Evolutionary conservation across 179 eudicot genomes (phyloP).

Genomic region (Pouteria campechiana): DNA sequence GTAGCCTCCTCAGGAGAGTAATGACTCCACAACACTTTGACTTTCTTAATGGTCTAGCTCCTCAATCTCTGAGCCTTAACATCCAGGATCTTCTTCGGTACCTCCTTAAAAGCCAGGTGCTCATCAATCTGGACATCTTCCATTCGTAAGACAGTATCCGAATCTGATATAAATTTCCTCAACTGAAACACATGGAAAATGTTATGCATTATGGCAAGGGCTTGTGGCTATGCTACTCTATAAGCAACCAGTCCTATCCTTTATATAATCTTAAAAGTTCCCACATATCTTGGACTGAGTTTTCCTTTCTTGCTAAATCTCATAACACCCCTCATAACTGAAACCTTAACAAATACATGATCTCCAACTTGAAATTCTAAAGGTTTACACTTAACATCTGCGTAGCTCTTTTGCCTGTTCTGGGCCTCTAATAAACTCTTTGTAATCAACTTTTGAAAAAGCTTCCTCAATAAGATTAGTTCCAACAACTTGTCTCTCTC

Average conservation of each 20-base stretch:
- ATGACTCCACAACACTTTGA: constrained; percentile 4
- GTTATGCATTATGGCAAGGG: not conserved
- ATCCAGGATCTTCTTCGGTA: not conserved
- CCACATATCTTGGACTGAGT: constrained; percentile 4
- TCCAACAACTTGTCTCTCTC: not conserved
- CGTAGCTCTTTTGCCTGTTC: no score
- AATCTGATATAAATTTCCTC: not conserved
- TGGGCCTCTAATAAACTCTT: no score
- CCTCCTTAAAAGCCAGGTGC: not conserved
- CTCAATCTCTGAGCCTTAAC: not conserved
- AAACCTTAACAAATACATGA: not conserved
- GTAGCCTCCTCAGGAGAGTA: not conserved
- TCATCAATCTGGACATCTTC: not conserved
- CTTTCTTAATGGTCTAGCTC: not conserved
- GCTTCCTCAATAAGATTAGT: not conserved
- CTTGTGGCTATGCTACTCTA: not conserved
- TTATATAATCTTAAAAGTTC: constrained; percentile 3
- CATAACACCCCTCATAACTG: not conserved
- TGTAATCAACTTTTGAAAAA: not conserved
- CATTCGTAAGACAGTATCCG: not conserved
- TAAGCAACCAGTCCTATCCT: not conserved
- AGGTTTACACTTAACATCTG: no score
- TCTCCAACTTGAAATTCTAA: no score
- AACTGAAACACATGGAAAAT: not conserved
- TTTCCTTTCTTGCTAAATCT: constrained; percentile 5